Conservation (phyloP, 2,329 filamentous ascomycete genomes). For the Helminthosporium solani region DNA sequence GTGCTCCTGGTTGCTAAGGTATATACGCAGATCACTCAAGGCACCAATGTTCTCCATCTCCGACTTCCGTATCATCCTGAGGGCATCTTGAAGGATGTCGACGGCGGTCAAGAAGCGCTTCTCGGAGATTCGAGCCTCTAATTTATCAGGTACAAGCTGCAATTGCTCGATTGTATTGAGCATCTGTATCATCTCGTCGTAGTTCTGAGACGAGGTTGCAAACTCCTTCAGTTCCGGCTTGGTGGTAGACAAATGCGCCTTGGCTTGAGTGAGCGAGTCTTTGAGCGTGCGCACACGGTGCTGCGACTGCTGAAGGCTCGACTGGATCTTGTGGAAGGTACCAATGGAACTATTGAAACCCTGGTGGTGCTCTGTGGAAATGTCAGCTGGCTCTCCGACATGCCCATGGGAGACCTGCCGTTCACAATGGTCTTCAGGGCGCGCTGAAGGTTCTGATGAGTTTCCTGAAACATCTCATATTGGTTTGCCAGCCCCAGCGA, state of each 20-base stretch:
- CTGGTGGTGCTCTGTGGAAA: conserved; percentile 77
- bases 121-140: conserved; percentile 93
- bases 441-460: conserved; percentile 84
- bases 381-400: conserved; percentile 4
- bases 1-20: conserved; percentile 90
- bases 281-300: conserved; percentile 79
- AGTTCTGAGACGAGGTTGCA: conserved; percentile 82
- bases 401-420: conserved; percentile 35
- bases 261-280: conserved; percentile 77
- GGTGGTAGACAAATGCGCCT: conserved; percentile 76
- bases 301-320: conserved; percentile 86
- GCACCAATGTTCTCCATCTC: conserved; percentile 92
- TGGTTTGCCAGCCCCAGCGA: conserved; percentile 90
- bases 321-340: conserved; percentile 98
- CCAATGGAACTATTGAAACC: conserved; percentile 99
- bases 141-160: conserved; percentile 82
- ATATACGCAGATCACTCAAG: conserved; percentile 78
- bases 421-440: conserved; percentile 95
- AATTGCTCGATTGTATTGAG: conserved; percentile 85
- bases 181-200: conserved; percentile 83
- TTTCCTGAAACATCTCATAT: conserved; percentile 79
- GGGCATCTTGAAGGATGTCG: conserved; percentile 82
- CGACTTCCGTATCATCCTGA: conserved; percentile 79
- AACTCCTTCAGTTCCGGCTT: conserved; percentile 91
- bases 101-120: conserved; percentile 93